Base-by-base conservation (phyloP, 2,329 filamentous ascomycete species). In the Hysterium pulicare region DNA sequence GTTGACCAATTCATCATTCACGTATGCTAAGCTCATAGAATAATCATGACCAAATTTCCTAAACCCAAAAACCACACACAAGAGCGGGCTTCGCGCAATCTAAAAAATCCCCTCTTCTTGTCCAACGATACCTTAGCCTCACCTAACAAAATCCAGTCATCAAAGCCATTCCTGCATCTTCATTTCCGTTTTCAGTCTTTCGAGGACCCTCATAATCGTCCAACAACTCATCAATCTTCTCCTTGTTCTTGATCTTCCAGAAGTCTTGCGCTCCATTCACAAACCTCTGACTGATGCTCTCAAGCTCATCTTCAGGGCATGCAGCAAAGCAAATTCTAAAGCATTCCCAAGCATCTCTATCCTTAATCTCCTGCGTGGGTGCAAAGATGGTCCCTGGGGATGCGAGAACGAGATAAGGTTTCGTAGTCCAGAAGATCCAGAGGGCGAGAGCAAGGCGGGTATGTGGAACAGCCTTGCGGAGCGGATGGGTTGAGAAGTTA, bases 261-360 rank as follows among this genome's bases (percentile, higher is more conserved):
- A 95, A 96, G 19, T 73, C 76, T 45, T 81, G 76, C 16, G 88
- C 76, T 0, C 84, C 89, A 24, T 81, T 75, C 0, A 79, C 81
- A 56, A 94, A 82, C 20, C 84, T 69, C 58, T 78, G 69, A 5
- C 79, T 82, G 48, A 82, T 80, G 4, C 68, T 66, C 19, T 75
- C 77, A 4, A 95, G 71, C 31, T 85, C 79, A 30, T 84, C 82
- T 41, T 84, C 84, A n/a, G 79, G 74, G 66, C 90, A 84, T 1
- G 90, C 88, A 1, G 88, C 89, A 68, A 95, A 96, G 68, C 88
- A 95, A 26, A 96, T 60, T 11, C 90, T 74, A 63, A 83, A 82
- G 62, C 84, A 91, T 51, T 78, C 77, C 81, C 84, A 90, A 2
- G 81, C 84, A 32, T 78, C 71, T 43, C 73, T 67, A 4, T 72